Base-by-base conservation (phyloP, 2,329 filamentous ascomycete genomes). In the Escovopsis sp. region DNA sequence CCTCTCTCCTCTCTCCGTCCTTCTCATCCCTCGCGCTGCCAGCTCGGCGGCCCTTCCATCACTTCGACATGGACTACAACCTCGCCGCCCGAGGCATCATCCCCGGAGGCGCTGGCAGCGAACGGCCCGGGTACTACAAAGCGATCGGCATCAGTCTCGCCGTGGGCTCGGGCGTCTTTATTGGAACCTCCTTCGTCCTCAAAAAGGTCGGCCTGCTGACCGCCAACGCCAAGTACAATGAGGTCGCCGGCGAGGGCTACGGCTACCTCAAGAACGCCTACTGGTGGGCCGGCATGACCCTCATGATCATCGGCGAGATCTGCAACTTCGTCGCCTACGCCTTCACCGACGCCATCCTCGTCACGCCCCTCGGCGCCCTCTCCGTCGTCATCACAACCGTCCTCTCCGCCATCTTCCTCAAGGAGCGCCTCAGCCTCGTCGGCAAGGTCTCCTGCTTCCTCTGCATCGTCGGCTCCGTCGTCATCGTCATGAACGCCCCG, bases 271-370 rank as follows among this genome's bases (percentile, higher is more conserved):
- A 94, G 66, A 96, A 96, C 55, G 70, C 70, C 15, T 94, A 75
- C 67, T 98, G 91, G 91, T 98, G 91, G 91, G 62, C 68, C 2
- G 91, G 91, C 52, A 96, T 98, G 91, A 87, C 69, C 0, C 71
- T 96, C 45, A 96, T 98, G 91, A 94, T 96, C 52, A 54, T 96
- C 35, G 91, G 91, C 51, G 91, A 98, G 62, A 76, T 94, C 43
- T 94, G 86, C 74, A 98, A 98, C 64, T 94, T 96, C 59, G 85
- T 89, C 57, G 91, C 91, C 41, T 96, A 96, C 57, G 85, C 87
- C 43, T 96, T 96, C 54, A 91, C 91, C 47, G 91, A 96, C 60
- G 89, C 89, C 46, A 95, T 96, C 52, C 68, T 96, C 48, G 89
- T 96, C 42, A 95, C 89, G 0, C 88, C 89, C 5, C 69, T 96